phyloP scores from a whole-genome alignment of 75 land plant species.

The Cunninghamia lanceolata region DNA sequence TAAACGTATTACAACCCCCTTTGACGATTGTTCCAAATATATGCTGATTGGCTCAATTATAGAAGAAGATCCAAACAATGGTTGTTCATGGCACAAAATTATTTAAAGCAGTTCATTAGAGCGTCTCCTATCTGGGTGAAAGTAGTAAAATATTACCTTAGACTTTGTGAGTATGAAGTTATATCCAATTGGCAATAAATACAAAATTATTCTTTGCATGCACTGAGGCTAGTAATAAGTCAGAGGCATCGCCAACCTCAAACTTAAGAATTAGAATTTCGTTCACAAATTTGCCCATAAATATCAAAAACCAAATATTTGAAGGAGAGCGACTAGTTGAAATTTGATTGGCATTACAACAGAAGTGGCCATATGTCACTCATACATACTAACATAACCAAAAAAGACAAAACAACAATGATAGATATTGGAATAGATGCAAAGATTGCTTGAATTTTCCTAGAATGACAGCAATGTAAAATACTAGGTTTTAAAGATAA shows the following conservation, averaged over 20 bases:
- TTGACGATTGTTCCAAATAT: background rate
- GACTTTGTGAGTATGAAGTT: background rate
- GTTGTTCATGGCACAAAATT: background rate
- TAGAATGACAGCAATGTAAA: slow-evolving; percentile 16
- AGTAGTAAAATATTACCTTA: background rate
- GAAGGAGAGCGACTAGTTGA: background rate
- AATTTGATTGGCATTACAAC: background rate
- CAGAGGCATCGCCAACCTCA: background rate
- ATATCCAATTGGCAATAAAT: background rate
- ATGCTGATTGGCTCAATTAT: background rate
- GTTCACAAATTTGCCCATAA: background rate
- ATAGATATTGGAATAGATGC: slow-evolving; percentile 87
- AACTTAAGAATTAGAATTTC: background rate
- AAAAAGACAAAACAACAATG: slow-evolving; percentile 61
- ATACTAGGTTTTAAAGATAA: background rate
- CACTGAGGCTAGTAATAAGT: background rate
- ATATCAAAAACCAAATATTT: background rate
- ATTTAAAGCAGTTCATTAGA: background rate
- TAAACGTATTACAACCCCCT: background rate
- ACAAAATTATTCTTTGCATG: background rate
- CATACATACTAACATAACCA: slow-evolving; percentile 67
- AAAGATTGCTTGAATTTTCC: slow-evolving; percentile 87
- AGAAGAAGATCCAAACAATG: background rate
- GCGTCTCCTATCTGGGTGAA: background rate
- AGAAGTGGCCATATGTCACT: background rate